Percentiles rank a stretch among this genome's conserved stretches.
phyloP scores from a whole-genome alignment of 1,284 basidiomycete species.

The Moniliophthora roreri region DNA sequence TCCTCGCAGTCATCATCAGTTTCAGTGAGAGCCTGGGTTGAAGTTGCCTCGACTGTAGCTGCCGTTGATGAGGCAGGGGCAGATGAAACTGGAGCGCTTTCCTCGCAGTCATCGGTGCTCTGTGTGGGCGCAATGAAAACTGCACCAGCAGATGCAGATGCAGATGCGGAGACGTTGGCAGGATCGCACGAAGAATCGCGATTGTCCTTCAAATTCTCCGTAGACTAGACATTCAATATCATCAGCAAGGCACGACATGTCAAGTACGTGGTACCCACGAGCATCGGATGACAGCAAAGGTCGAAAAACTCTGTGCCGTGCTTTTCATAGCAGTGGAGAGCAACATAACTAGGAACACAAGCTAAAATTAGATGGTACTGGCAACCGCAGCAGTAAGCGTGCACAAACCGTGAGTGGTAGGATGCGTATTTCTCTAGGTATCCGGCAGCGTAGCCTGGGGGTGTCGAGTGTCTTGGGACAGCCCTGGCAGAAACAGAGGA shows the following conservation, averaged over 20 bases:
- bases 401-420: conserved; percentile 56
- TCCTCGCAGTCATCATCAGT: too few relatives aligned
- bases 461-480: conserved; percentile 45
- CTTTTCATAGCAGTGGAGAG: conserved; percentile 55
- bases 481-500: conserved; percentile 40
- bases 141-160: conserved; percentile 12
- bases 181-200: conserved; percentile 54
- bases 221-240: conserved; percentile 31
- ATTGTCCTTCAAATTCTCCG: conserved; percentile 44
- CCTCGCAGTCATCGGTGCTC: conserved; percentile 7
- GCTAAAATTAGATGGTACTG: background rate
- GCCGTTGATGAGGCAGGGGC: too few relatives aligned
- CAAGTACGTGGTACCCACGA: conserved; percentile 33
- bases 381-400: background rate
- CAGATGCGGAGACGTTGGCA: conserved; percentile 19
- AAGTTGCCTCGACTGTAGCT: too few relatives aligned
- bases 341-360: conserved; percentile 38
- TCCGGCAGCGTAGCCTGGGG: conserved; percentile 41
- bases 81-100: too few relatives aligned
- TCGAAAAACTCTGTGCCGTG: conserved; percentile 71
- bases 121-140: background rate
- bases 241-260: background rate
- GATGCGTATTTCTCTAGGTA: conserved; percentile 55
- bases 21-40: too few relatives aligned
- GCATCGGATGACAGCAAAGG: conserved; percentile 46